phyloP scores from a whole-genome alignment of 2,329 filamentous ascomycete species.

The Podosphaera aphanis region DNA sequence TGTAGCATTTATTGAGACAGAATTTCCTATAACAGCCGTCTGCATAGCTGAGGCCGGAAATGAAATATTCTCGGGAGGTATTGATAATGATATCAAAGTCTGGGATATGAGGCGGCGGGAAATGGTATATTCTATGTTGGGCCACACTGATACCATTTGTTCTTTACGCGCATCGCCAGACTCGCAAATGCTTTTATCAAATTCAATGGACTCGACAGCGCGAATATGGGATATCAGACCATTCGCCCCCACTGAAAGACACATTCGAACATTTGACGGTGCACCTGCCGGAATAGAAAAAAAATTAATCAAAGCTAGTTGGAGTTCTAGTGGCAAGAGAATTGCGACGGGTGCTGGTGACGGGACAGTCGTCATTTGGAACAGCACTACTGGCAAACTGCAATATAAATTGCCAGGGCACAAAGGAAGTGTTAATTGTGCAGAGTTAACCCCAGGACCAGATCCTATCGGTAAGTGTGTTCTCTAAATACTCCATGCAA shows the following conservation, averaged over 20 bases:
- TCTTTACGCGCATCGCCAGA: conserved; percentile 83
- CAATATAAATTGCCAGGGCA: conserved; percentile 89
- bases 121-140: conserved; percentile 65
- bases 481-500: background rate
- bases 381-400: conserved; percentile 65
- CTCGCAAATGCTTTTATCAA: conserved; percentile 70
- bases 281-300: conserved; percentile 71
- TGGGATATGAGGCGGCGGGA: conserved; percentile 91
- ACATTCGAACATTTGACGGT: conserved; percentile 78
- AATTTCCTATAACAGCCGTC: conserved; percentile 78
- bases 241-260: conserved; percentile 71
- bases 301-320: conserved; percentile 74
- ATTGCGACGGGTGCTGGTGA: conserved; percentile 80
- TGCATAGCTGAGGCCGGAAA: conserved; percentile 86
- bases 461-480: conserved; percentile 63
- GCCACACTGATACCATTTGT: conserved; percentile 79
- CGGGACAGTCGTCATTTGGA: conserved; percentile 79
- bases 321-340: conserved; percentile 66
- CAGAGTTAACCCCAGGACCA: conserved; percentile 63
- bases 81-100: conserved; percentile 91
- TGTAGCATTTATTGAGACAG: conserved; percentile 67
- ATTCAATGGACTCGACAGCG: conserved; percentile 82
- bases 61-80: conserved; percentile 81
- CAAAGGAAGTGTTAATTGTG: conserved; percentile 84
- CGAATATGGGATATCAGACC: conserved; percentile 91